A percentile compares a stretch with the other conserved stretches of the same genome.
Conservation (phyloP, 2,329 filamentous ascomycete genomes). For the Thermothelomyces thermophilus region DNA sequence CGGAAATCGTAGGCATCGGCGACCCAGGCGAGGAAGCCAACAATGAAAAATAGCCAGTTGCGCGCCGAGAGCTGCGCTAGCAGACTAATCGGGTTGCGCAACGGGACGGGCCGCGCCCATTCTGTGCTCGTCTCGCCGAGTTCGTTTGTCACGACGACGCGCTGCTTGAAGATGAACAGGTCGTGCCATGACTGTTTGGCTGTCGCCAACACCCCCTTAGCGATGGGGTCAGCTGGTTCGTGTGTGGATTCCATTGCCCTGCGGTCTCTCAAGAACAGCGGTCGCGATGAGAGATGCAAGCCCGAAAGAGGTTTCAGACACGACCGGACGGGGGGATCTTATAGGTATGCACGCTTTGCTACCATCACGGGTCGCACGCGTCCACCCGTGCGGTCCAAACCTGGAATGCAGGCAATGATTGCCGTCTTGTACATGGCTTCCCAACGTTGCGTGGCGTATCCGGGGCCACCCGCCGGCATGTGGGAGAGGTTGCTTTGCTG, state of each 20-base stretch:
- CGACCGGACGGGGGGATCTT: too few relatives aligned
- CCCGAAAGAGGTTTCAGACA: neutral
- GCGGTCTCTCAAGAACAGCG: neutral
- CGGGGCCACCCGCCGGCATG: neutral
- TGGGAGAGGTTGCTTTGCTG: neutral
- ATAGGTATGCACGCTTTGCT: too few relatives aligned
- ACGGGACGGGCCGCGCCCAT: constrained; percentile 60
- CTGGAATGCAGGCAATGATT: too few relatives aligned
- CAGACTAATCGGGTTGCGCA: constrained; percentile 65
- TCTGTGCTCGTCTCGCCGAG: constrained; percentile 59
- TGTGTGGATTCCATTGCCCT: constrained; percentile 26
- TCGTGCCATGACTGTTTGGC: constrained; percentile 27
- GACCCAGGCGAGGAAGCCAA: constrained; percentile 70
- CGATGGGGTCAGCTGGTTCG: constrained; percentile 58
- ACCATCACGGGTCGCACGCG: too few relatives aligned
- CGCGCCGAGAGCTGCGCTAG: constrained; percentile 55
- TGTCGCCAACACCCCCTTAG: constrained; percentile 48
- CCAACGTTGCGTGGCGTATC: too few relatives aligned
- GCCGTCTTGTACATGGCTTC: neutral
- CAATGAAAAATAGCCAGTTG: constrained; percentile 70
- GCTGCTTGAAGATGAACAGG: constrained; percentile 58
- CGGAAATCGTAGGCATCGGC: constrained; percentile 79
- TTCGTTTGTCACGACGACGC: constrained; percentile 59
- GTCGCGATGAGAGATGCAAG: neutral
- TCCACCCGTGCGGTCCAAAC: too few relatives aligned